Evolutionary conservation across 1,139 yeast genomes (phyloP), one percentile per base, ranked within the genome.

Genomic region (Pneumocystis wakefieldiae): DNA sequence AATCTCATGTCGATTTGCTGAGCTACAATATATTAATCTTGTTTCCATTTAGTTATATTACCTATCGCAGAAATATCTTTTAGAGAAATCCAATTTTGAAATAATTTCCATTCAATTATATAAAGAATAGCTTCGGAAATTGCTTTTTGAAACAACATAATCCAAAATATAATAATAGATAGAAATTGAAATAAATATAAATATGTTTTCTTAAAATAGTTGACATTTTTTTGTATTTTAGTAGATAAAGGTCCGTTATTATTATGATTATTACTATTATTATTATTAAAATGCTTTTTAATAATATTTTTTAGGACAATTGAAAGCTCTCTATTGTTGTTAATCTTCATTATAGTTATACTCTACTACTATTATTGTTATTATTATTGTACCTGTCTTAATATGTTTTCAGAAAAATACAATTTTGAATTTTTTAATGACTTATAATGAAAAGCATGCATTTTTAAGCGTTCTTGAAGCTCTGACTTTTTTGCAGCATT

Each of bases 1-100:
- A 88, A 74, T 61, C 97, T 76, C 59, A 89, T 75, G 70, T 90
- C 95, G 1, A 89, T 75, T 72, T 91, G 97, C 68, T 86, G 84
- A 5, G 88, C 83, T 24, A 62, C 2, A 24, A 48, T 24, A 24
- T 14, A 24, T 48, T 48, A 48, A 36, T 19, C 29, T 53, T 39
- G 19, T 53, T 29, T 15, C 19, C 14, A 10, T 3, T 24, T 17
- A 8, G 48, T 12, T 24, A 17, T 32, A 62, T 32, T 24, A 64
- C 66, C 60, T 0, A 85, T 80, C 5, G 86, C 85, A 8, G 90
- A 85, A 0, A 79, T 64, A 42, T 77, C 80, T 57, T 78, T 76
- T 58, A 80, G 71, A 5, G 75, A 73, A 19, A 73, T 70, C 41
- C 71, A 61, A 6, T 66, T 63, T 12, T 70, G 68, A 1, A 71